Percentiles rank a stretch among this genome's conserved stretches.
phyloP scores from a whole-genome alignment of 495 filamentous ascomycete species.

The Massariosphaeria phaeospora region DNA sequence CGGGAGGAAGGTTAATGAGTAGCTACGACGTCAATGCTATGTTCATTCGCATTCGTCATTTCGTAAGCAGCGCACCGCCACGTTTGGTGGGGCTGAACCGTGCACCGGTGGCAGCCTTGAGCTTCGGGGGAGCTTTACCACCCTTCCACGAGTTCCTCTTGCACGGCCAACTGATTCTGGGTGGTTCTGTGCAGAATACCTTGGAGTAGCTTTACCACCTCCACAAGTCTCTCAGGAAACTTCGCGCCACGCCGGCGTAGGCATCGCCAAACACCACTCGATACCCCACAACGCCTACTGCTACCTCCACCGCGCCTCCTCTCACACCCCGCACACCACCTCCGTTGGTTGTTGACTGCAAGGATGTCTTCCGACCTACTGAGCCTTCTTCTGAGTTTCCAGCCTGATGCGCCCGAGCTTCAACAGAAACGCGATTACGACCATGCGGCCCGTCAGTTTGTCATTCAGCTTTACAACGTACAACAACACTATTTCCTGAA shows the following conservation, averaged over 20 bases:
- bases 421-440: slow-evolving; percentile 33
- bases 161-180: neutral
- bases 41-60: neutral
- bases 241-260: no score
- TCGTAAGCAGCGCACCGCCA: neutral
- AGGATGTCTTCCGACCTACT: slow-evolving; percentile 26
- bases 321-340: neutral
- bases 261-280: neutral
- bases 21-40: neutral
- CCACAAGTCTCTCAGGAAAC: no score
- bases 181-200: no score
- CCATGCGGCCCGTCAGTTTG: slow-evolving; percentile 18
- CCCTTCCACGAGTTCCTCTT: neutral
- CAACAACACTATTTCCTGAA: slow-evolving; percentile 20
- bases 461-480: slow-evolving; percentile 24
- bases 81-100: neutral
- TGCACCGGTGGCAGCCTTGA: neutral
- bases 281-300: neutral
- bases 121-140: neutral
- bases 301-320: neutral
- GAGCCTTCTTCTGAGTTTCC: slow-evolving; percentile 18
- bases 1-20: neutral
- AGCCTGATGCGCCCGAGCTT: slow-evolving; percentile 17
- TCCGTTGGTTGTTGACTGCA: neutral
- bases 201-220: no score